Evolutionary conservation across 139 green algal genomes (phyloP), one percentile per base, ranked within the genome.

Genomic region (Auxenochlorella pyrenoidosa): DNA sequence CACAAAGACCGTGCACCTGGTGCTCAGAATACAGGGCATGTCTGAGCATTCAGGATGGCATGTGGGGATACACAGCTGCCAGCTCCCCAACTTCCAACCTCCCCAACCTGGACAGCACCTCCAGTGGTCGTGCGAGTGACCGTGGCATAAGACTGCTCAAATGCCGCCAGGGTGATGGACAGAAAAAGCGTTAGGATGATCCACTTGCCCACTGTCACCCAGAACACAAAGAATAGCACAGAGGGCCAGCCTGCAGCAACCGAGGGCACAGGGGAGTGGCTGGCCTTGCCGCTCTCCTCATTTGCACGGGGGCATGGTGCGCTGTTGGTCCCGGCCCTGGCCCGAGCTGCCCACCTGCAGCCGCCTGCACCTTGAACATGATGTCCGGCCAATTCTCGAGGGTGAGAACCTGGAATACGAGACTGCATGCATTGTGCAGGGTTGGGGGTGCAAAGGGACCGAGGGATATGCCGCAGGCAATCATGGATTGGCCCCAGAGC

Each of bases 201-300:
- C 88, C 94, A 97, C 68, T 95, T 95, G 86, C 95, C 94, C 54
- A 97, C 87, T 28, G 96, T 82, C 18, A 97, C 91, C 95, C 95
- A 97, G 13, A 89, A 47, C 12, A 97, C 63, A 72, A 95, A 96
- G 87, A 92, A 96, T 3, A 93, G 47, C n/a, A 87, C 89, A 26
- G 91, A 87, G 30, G 88, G 90, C 85, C 78, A 89, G 70, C 79
- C 79, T 58, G 58, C 72, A 58, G 47, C 47, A 58, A 12, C 6
- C 12, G 47, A 58, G 47, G 47, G 47, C 8, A 18, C 47, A 12
- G 47, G 47, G 47, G 47, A 12, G 12, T 18, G 47, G 47, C 8
- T 58, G 47, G 12, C 12, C 47, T 12, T 12, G 47, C 47, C n/a
- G n/a, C n/a, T n/a, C n/a, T n/a, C n/a, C n/a, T n/a, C n/a, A n/a